Evolutionary conservation across 768 basidiomycete species (phyloP), one percentile per base, ranked within the genome.

Genomic region (Termitomyces sp.): DNA sequence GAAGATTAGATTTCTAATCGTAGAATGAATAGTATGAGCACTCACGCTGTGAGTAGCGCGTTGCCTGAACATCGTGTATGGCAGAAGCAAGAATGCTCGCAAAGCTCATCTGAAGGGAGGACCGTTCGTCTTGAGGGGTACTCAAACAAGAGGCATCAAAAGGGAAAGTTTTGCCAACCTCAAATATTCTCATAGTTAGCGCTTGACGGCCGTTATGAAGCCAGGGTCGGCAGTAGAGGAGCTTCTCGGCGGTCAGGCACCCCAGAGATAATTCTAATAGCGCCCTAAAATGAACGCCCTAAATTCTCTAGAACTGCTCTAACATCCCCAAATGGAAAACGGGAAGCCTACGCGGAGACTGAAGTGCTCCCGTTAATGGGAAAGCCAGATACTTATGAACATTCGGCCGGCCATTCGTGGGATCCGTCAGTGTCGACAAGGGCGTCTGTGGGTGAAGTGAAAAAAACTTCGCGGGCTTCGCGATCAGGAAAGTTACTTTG

Each of bases 1-100:
- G 58, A 28, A 28, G 20, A 28, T 53, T 20, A 60, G 32, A n/a
- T 61, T 13, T 24, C 35, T 18, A 35, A 9, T 13, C 35, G 9
- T 32, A 28, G 8, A 62, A 5, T 48, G 16, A 40, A 20, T 20
- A 2, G 52, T 16, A 38, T 2, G 9, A 51, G 22, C 35, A 67
- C 79, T 66, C 67, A 82, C 81, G 66, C 62, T 79, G 74, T n/a
- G 80, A 68, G 64, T 76, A 83, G 33, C 78, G 75, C 36, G 74
- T 77, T 24, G 74, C 64, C 67, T 79, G 73, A 33, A 81, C 71
- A 66, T 79, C 76, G 20, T 68, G 64, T 12, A 80, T 63, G 22
- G 62, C 76, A 35, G 66, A 67, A 15, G 67, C 13, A 38, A 75
- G 48, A 36, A 57, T 5, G 45, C 6, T 51, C 48, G 40, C 49